Evolutionary conservation across 2,329 filamentous ascomycete genomes (phyloP).

Genomic region (Rutstroemia sp.): DNA sequence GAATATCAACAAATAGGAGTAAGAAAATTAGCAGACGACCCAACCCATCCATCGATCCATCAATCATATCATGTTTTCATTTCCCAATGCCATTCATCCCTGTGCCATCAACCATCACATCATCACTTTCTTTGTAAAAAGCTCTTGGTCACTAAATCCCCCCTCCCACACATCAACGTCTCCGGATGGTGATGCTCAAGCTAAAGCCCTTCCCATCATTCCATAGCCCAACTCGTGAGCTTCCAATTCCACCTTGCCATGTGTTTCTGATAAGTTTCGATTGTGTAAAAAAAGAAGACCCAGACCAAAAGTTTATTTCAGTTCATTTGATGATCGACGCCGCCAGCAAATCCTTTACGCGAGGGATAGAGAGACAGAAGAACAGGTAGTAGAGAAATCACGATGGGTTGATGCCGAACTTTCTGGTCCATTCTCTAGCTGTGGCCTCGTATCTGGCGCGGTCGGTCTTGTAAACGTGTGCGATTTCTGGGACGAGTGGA

Average conservation of each 20-base stretch:
- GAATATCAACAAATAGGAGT: conserved; percentile 10
- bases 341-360: conserved; percentile 25
- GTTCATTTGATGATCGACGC: conserved; percentile 17
- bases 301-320: conserved; percentile 11
- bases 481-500: conserved; percentile 96
- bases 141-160: too few species aligned
- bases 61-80: neutral
- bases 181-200: neutral
- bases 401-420: conserved; percentile 75
- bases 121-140: neutral
- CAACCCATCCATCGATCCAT: neutral
- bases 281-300: conserved; percentile 14
- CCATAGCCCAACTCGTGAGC: neutral
- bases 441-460: conserved; percentile 92
- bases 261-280: conserved; percentile 3
- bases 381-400: conserved; percentile 17
- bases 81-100: conserved; percentile 1
- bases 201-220: conserved; percentile 3
- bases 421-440: conserved; percentile 95
- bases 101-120: conserved; percentile 7
- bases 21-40: conserved; percentile 6
- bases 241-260: neutral
- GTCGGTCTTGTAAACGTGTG: conserved; percentile 99
- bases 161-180: neutral
- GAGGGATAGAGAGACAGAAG: conserved; percentile 12